phyloP scores from a whole-genome alignment of 116 monocot species.

The Zostera marina region DNA sequence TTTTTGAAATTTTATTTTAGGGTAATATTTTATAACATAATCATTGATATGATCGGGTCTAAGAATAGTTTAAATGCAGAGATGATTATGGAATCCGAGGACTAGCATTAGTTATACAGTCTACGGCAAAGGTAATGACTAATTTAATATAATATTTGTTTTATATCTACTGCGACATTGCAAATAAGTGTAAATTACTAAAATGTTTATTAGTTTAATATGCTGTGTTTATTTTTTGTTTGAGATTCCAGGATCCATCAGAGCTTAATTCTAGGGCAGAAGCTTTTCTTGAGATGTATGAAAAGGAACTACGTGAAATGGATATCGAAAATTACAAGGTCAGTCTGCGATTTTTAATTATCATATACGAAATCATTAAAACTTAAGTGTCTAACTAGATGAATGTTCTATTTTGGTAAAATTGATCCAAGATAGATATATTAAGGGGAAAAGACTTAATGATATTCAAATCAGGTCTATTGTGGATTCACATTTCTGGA shows the following conservation, averaged over 20 bases:
- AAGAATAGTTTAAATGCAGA: slow-evolving; percentile 16
- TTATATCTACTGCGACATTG: background rate
- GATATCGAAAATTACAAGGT: slow-evolving; percentile 52
- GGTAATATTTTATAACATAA: background rate
- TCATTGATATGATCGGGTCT: background rate
- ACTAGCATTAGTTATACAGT: slow-evolving; percentile 70
- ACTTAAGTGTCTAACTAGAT: too few relatives aligned
- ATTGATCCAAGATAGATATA: too few relatives aligned
- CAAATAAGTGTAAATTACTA: too few relatives aligned
- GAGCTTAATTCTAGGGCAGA: slow-evolving; percentile 64
- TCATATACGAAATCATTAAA: background rate
- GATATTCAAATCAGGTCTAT: too few relatives aligned
- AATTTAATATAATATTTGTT: background rate
- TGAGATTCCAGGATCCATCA: slow-evolving; percentile 47
- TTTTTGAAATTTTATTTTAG: too few relatives aligned
- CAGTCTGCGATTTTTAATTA: background rate
- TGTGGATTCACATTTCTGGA: too few relatives aligned
- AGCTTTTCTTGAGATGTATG: slow-evolving; percentile 67
- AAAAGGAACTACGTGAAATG: slow-evolving; percentile 56
- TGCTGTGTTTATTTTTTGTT: too few relatives aligned
- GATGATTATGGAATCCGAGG: slow-evolving; percentile 65
- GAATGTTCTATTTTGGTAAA: too few relatives aligned
- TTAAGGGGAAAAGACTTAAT: too few relatives aligned
- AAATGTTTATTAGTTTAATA: too few relatives aligned
- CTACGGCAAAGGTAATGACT: slow-evolving; percentile 56